Evolutionary conservation across 2,329 filamentous ascomycete species (phyloP).

Genomic region (Ceratocystis papillata): DNA sequence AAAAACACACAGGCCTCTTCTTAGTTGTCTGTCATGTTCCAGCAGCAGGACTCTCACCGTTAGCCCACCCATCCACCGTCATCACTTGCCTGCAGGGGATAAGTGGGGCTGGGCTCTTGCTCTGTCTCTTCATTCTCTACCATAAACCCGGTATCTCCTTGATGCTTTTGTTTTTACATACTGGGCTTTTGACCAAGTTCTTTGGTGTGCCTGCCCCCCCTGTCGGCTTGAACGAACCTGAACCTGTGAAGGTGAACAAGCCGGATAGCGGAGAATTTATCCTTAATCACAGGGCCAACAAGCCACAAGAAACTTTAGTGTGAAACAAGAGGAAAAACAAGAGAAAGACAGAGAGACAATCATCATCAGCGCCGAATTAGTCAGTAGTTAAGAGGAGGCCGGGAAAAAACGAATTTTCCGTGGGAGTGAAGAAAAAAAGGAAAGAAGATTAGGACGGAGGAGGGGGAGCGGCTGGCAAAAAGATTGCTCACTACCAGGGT

Average conservation of each 20-base stretch:
- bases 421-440: too few species aligned
- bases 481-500: too few species aligned
- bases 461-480: too few species aligned
- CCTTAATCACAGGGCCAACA: not conserved
- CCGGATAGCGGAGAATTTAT: conserved; percentile 5
- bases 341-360: too few species aligned
- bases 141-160: not conserved
- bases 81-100: not conserved
- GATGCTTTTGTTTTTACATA: not conserved
- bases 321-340: not conserved
- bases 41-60: conserved; percentile 1
- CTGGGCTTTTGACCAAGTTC: too few species aligned
- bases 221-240: not conserved
- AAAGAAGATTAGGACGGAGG: too few species aligned
- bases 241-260: not conserved
- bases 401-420: too few species aligned
- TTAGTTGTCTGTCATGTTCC: not conserved
- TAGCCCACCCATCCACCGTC: not conserved
- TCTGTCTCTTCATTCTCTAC: not conserved
- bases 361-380: too few species aligned
- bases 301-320: not conserved
- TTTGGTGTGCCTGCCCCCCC: not conserved
- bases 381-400: too few species aligned
- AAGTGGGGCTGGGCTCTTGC: not conserved
- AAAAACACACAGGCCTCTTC: not conserved